Conservation (phyloP, 192 early-diverging fungal species). For the Helicostylum pulchrum region DNA sequence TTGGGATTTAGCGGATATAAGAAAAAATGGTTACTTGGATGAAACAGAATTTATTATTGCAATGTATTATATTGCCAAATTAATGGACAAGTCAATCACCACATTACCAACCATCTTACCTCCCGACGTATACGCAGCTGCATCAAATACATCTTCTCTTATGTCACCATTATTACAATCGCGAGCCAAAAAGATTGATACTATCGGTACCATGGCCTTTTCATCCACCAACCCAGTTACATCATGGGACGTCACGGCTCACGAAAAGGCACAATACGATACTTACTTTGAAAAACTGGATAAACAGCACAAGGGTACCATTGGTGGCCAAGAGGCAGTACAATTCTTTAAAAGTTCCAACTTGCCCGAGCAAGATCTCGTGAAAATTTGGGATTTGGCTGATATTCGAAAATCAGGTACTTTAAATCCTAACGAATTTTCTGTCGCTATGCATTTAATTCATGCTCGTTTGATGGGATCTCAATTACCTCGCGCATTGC, state of each 20-base stretch:
- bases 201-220: conserved; percentile 20
- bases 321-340: conserved; percentile 51
- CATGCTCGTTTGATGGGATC: conserved; percentile 52
- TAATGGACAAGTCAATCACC: conserved; percentile 67
- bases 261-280: conserved; percentile 74
- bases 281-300: conserved; percentile 77
- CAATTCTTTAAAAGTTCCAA: conserved; percentile 40
- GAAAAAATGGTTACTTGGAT: conserved; percentile 64
- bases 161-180: conserved; percentile 15
- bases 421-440: conserved; percentile 71
- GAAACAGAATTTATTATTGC: conserved; percentile 85
- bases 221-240: background rate
- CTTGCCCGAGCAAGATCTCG: conserved; percentile 30
- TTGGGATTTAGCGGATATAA: conserved; percentile 81
- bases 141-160: conserved; percentile 31
- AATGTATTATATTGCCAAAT: conserved; percentile 82
- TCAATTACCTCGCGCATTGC: conserved; percentile 53
- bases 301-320: conserved; percentile 50
- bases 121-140: conserved; percentile 47
- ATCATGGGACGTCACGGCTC: conserved; percentile 70
- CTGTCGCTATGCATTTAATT: conserved; percentile 78
- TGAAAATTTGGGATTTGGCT: conserved; percentile 56
- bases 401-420: conserved; percentile 61
- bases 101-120: conserved; percentile 70
- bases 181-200: conserved; percentile 24